These are phyloP conservation scores for Pseudoturritis turrita DNA, from an alignment of 345 rosid species.

Conservation along the genomic window DNA sequence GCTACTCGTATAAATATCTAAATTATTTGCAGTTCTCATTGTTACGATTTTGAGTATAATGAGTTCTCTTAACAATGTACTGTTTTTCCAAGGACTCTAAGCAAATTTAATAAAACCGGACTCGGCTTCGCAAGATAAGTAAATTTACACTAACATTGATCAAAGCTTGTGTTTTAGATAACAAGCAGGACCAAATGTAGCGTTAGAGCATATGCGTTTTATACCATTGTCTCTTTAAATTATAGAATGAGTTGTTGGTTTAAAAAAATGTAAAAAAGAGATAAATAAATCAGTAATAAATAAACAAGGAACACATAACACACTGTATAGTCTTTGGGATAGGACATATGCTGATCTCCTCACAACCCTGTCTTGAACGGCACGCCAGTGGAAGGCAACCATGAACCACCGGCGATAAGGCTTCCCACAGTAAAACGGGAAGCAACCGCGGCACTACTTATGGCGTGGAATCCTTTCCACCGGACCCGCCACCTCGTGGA, in stretches of 20 bases:
- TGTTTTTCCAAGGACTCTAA: neutral
- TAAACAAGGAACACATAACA: conserved; percentile 14
- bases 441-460: conserved; percentile 55
- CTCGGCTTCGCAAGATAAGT: neutral
- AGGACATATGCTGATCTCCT: neutral
- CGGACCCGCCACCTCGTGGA: conserved; percentile 58
- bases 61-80: neutral
- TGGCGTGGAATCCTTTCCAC: conserved; percentile 67
- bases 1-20: neutral
- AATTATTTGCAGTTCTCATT: neutral
- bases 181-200: neutral
- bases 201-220: neutral
- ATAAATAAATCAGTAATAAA: conserved; percentile 21
- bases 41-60: neutral
- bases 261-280: neutral
- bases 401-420: conserved; percentile 64
- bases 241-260: neutral
- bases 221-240: neutral
- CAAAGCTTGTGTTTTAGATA: neutral
- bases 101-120: neutral
- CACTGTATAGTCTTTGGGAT: neutral
- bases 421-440: conserved; percentile 59
- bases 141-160: too few relatives aligned
- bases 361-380: conserved; percentile 62
- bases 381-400: conserved; percentile 75